A percentile compares a stretch with the other conserved stretches of the same genome.
Evolutionary conservation across 305 asterid species (phyloP).

Genomic region (Fraxinus xanthoxyloides): DNA sequence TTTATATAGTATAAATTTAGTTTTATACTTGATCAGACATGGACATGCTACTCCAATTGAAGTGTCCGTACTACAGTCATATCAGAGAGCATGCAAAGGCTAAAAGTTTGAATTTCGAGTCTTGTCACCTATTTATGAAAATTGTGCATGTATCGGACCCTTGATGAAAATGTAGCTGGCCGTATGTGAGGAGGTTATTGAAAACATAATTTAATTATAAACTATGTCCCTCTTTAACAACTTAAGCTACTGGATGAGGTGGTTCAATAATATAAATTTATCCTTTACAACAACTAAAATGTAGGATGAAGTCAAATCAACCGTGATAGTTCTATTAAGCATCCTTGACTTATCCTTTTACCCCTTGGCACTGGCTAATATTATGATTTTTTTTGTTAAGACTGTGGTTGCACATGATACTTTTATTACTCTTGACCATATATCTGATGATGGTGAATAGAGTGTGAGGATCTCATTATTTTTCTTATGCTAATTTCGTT

Average conservation of each 20-base stretch:
- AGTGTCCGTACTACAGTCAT: no score
- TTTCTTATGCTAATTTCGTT: background rate
- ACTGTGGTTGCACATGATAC: background rate
- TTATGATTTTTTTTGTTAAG: background rate
- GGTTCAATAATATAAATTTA: background rate
- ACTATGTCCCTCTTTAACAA: background rate
- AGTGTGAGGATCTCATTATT: background rate
- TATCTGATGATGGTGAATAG: background rate
- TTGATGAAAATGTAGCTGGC: background rate
- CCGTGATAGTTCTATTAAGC: background rate
- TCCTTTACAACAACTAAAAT: background rate
- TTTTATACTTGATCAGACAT: no score
- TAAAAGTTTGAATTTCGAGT: background rate
- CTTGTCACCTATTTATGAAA: background rate
- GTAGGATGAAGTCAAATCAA: background rate
- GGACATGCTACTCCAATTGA: no score
- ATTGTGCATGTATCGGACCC: background rate
- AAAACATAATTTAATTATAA: background rate
- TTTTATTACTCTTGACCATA: background rate
- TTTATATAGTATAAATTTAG: no score
- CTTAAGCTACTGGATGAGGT: background rate
- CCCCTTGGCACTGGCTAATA: background rate
- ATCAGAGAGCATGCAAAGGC: background rate
- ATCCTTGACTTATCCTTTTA: background rate
- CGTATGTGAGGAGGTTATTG: background rate